Evolutionary conservation across 2,329 filamentous ascomycete species (phyloP), one percentile per base, ranked within the genome.

Genomic region (Clonostachys rosea): DNA sequence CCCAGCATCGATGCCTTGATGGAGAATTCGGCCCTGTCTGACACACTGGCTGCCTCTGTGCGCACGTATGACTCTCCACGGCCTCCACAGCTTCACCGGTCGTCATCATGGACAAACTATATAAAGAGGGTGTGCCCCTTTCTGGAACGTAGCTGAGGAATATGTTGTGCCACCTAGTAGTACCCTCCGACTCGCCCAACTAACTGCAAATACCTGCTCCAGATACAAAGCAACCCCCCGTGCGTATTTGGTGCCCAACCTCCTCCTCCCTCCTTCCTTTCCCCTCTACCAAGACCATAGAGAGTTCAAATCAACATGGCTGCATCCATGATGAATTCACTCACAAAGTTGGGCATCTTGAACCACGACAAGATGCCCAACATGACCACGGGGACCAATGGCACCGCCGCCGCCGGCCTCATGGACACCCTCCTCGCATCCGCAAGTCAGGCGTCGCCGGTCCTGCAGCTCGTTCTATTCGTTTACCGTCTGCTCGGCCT

Each of bases 391-490:
- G 47, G 50, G n/a, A 46, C 46, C 17, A 58, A 62, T 47, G 49
- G 45, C 11, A 54, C 59, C 2, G 40, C 37, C 5, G 39, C 17
- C 30, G 43, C 44, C 11, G 60, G 59, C 47, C 57, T 74, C 24
- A 54, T 73, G 53, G 71, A 77, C 50, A 68, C 58, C n/a, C 59
- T 79, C 41, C 63, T 76, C 13, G 62, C 66, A 5, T 66, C 74
- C 1, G 62, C 76, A 5, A 40, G 45, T 3, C 39, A 64, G 35
- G 64, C 66, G 35, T 72, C 70, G 44, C 71, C 69, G 3, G 51
- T 73, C 5, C 58, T 76, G 45, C 50, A 67, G 49, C 45, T 67
- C 6, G 59, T 78, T 24, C 59, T 72, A 49, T 67, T 78, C 24
- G 51, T 78, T 39, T 73, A 78, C 50, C 66, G 71, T 18, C 57